Percentiles rank a stretch among this genome's conserved stretches.
These are phyloP conservation scores for Hypoxylon sp. DNA, from an alignment of 2,329 filamentous ascomycete genomes.

Conservation along the genomic window DNA sequence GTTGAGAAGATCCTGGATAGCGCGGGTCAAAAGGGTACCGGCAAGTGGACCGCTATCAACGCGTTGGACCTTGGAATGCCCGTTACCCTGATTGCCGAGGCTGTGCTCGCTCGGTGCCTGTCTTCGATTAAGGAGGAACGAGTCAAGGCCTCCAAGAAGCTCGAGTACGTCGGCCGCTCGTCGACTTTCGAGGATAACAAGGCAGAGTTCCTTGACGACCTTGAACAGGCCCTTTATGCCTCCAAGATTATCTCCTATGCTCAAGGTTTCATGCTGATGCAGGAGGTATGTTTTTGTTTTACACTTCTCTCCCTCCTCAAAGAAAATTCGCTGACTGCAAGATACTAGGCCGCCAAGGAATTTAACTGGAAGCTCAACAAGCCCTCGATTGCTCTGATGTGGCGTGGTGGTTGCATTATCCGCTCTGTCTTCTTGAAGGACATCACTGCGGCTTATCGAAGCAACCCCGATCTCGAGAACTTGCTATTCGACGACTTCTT, in stretches of 20 bases:
- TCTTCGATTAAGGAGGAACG: conserved; percentile 96
- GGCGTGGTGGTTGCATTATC: conserved; percentile 99
- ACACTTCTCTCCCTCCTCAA: conserved; percentile 33
- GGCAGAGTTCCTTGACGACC: conserved; percentile 92
- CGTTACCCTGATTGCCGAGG: conserved; percentile 96
- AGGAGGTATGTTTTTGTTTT: conserved; percentile 75
- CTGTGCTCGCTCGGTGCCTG: conserved; percentile 94
- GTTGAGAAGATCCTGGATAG: conserved; percentile 99
- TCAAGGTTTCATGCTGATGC: conserved; percentile 99
- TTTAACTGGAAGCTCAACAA: conserved; percentile 99
- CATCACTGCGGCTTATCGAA: conserved; percentile 97
- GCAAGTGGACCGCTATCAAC: conserved; percentile 99
- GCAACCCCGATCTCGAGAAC: conserved; percentile 95
- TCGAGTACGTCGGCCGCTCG: conserved; percentile 78
- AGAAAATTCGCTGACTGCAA: conserved; percentile 18
- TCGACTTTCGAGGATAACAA: conserved; percentile 90
- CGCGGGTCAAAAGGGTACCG: conserved; percentile 98
- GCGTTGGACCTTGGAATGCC: conserved; percentile 98
- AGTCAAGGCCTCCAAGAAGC: conserved; percentile 80
- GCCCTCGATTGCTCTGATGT: conserved; percentile 99
- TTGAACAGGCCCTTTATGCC: conserved; percentile 98
- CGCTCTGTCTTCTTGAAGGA: conserved; percentile 99
- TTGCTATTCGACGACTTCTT: conserved; percentile 99
- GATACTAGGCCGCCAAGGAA: conserved; percentile 84
- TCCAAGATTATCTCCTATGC: conserved; percentile 99